Evolutionary conservation across 768 basidiomycete species (phyloP).

Genomic region (Auriscalpium orientale): DNA sequence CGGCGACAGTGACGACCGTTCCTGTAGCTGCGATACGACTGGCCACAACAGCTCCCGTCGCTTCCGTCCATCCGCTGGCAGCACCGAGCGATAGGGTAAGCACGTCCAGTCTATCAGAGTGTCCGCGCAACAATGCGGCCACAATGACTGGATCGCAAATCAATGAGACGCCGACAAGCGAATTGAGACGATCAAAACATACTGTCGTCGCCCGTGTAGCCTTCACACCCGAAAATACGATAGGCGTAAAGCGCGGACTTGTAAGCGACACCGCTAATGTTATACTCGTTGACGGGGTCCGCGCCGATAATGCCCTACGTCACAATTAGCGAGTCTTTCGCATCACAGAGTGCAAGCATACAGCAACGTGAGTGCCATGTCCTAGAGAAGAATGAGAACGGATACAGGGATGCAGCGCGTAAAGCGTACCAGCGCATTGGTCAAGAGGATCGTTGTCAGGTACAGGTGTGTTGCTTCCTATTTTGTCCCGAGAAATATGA

Average conservation of each 20-base stretch:
- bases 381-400: constrained; percentile 14
- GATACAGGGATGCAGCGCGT: background rate
- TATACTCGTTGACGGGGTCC: constrained; percentile 50
- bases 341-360: constrained; percentile 8
- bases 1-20: constrained; percentile 55
- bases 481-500: too few relatives aligned
- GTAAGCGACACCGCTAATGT: constrained; percentile 65
- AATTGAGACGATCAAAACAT: constrained; percentile 1
- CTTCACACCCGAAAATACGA: constrained; percentile 54
- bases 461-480: constrained; percentile 39
- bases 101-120: constrained; percentile 50
- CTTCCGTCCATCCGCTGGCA: constrained; percentile 56
- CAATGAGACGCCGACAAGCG: background rate
- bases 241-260: constrained; percentile 46
- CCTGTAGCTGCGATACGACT: constrained; percentile 50
- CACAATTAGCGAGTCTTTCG: constrained; percentile 17
- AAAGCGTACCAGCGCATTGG: constrained; percentile 34
- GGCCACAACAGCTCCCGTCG: constrained; percentile 44
- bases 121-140: constrained; percentile 44
- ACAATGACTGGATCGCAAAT: constrained; percentile 31
- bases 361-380: constrained; percentile 52
- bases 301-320: constrained; percentile 54
- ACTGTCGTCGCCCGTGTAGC: constrained; percentile 46
- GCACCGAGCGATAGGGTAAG: constrained; percentile 62
- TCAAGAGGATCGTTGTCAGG: constrained; percentile 48